A percentile compares a stretch with the other conserved stretches of the same genome.
Evolutionary conservation across 495 filamentous ascomycete species (phyloP).

Genomic region (Letharia lupina): DNA sequence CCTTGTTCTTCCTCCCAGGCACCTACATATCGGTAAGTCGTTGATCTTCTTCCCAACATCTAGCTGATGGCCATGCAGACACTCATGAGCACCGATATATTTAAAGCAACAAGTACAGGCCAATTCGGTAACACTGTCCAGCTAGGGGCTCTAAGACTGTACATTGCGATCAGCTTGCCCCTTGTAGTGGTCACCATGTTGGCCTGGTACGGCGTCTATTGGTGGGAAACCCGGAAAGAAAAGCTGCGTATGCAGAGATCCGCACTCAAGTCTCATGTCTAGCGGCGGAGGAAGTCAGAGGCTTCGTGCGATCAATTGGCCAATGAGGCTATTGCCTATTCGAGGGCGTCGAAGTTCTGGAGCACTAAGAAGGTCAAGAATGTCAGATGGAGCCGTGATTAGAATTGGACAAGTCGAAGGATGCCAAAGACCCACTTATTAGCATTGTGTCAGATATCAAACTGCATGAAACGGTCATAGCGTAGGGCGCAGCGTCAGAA

Average conservation of each 20-base stretch:
- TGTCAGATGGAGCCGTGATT: too few species aligned
- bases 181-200: slow-evolving; percentile 6
- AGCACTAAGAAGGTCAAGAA: too few species aligned
- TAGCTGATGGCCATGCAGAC: slow-evolving; percentile 6
- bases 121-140: slow-evolving; percentile 1
- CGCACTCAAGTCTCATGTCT: neutral
- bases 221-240: slow-evolving; percentile 8
- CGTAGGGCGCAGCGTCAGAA: too few species aligned
- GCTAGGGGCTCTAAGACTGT: slow-evolving; percentile 2
- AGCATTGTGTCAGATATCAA: too few species aligned
- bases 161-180: slow-evolving; percentile 10
- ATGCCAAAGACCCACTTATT: too few species aligned
- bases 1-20: slow-evolving; percentile 13
- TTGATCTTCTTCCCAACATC: too few species aligned
- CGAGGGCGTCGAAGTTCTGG: too few species aligned
- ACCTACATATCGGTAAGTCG: slow-evolving; percentile 14
- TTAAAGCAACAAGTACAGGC: neutral
- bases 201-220: slow-evolving; percentile 10
- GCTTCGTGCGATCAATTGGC: neutral
- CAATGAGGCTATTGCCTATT: too few species aligned
- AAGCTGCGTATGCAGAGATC: neutral
- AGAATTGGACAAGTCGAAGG: too few species aligned
- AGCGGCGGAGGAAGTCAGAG: neutral
- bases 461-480: too few species aligned
- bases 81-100: slow-evolving; percentile 17